Evolutionary conservation across 2,329 filamentous ascomycete genomes (phyloP).

Genomic region (Hymenoscyphus occultus): DNA sequence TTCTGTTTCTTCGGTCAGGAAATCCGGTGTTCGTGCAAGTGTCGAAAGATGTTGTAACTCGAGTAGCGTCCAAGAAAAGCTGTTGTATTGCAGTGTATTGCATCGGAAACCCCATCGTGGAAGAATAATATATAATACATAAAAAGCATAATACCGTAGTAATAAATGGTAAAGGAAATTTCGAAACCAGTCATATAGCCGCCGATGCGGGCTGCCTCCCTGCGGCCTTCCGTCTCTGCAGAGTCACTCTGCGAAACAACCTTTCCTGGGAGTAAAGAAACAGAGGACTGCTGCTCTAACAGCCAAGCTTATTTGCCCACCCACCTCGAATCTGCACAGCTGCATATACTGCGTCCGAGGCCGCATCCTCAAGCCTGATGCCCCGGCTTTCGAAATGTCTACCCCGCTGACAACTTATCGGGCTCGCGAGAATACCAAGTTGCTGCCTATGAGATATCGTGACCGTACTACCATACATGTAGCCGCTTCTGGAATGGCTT

Average conservation of each 20-base stretch:
- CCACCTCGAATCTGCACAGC: not conserved
- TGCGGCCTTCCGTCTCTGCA: not conserved
- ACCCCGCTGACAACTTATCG: not conserved
- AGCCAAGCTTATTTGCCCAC: not conserved
- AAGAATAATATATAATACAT: not conserved
- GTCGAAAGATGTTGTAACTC: not conserved
- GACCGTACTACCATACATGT: not conserved
- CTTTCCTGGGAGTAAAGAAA: not conserved
- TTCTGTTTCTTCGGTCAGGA: not conserved
- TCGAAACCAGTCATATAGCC: not conserved
- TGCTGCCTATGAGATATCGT: not conserved
- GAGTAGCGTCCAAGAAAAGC: not conserved
- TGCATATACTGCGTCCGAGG: not conserved
- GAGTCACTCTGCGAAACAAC: not conserved
- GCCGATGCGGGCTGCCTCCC: not conserved
- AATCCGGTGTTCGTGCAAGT: not conserved
- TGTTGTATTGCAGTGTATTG: too few species aligned
- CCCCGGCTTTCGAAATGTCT: not conserved
- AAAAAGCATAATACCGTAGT: not conserved
- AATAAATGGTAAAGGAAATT: not conserved
- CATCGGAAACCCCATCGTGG: too few species aligned
- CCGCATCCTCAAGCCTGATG: not conserved
- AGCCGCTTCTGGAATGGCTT: not conserved
- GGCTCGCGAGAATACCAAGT: not conserved
- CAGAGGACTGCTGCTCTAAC: not conserved